Evolutionary conservation across 2,329 filamentous ascomycete species (phyloP).

Genomic region (Sporothrix inflata): DNA sequence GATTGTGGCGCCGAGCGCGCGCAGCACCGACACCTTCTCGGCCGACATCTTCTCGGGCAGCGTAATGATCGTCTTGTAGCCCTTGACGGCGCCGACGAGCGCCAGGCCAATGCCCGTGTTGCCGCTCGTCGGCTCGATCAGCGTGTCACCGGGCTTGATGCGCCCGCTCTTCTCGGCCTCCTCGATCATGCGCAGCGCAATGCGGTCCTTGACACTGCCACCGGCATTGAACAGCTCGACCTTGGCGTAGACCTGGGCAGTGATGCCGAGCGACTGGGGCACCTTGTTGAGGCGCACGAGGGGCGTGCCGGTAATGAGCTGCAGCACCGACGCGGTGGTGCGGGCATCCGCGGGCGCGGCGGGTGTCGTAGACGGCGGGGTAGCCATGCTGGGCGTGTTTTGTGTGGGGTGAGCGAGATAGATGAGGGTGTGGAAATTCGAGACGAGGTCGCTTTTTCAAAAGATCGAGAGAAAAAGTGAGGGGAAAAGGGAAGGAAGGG

Average conservation of each 20-base stretch:
- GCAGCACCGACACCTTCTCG: conserved; percentile 94
- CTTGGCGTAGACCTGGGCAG: conserved; percentile 88
- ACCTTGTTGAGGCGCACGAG: conserved; percentile 92
- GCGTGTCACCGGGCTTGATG: conserved; percentile 94
- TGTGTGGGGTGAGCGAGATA: background rate
- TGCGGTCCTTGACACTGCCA: conserved; percentile 91
- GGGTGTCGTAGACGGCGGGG: conserved; percentile 9
- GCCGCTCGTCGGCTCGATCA: conserved; percentile 97
- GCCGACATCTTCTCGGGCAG: conserved; percentile 99
- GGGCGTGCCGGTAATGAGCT: conserved; percentile 96
- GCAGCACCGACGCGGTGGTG: conserved; percentile 39
- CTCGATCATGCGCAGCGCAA: conserved; percentile 96
- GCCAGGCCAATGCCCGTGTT: conserved; percentile 98
- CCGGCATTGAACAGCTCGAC: conserved; percentile 93
- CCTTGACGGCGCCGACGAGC: conserved; percentile 91
- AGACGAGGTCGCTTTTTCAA: background rate
- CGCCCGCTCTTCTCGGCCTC: conserved; percentile 87
- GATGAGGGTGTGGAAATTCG: background rate
- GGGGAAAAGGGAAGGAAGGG: background rate
- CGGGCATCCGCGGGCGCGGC: background rate
- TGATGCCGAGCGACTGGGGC: conserved; percentile 85
- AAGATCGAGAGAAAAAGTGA: background rate
- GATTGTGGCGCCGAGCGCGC: conserved; percentile 93
- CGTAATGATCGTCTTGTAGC: conserved; percentile 98
- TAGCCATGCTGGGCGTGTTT: conserved; percentile 20